Base-by-base conservation (phyloP, 1,284 basidiomycete genomes). In the Lignosus rhinocerotis region DNA sequence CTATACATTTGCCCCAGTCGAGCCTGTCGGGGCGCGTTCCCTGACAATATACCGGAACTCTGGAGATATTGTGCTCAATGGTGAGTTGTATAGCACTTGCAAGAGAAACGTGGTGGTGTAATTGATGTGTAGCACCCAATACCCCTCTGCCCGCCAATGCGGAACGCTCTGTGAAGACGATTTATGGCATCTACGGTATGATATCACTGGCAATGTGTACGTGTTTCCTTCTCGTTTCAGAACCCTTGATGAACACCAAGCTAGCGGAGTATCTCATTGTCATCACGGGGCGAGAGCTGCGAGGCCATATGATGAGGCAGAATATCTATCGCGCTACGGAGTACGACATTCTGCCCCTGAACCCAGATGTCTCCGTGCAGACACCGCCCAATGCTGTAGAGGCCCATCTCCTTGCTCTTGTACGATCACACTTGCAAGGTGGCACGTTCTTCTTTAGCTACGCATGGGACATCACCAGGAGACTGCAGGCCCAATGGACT, bases 251-350 rank as follows among this genome's bases (percentile, higher is more conserved):
- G 8, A 41, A 42, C 41, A 30, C 19, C 43, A 31, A 64, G 41
- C 67, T 39, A 96, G 94, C 93, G 69, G 96, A 98, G 75, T 98
- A 97, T 75, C 76, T 99, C 51, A 85, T 99, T 61, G 82, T 98
- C 51, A 83, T 98, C 66, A 97, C 94, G 49, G 88, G 87, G 48
- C 86, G 94, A 56, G 89, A 90, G 65, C 85, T 88, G 39, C 87
- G 86, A 59, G 92, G 92, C 21, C 83, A 87, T 58, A 79, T 98
- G 55, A 85, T 95, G 75, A 87, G 89, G 2, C 85, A 96, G 65
- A 88, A 94, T 56, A 80, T 99, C 67, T 98, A 91, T 78, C 86
- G 89, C 53, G 93, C 94, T 14, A 92, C 92, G 34, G 93, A 96
- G 70, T 98, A 95, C 75, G 90, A 95, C 57, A 87, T 98, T 55